phyloP scores from a whole-genome alignment of 2,329 filamentous ascomycete species.

The Xylariomycetidae sp. region DNA sequence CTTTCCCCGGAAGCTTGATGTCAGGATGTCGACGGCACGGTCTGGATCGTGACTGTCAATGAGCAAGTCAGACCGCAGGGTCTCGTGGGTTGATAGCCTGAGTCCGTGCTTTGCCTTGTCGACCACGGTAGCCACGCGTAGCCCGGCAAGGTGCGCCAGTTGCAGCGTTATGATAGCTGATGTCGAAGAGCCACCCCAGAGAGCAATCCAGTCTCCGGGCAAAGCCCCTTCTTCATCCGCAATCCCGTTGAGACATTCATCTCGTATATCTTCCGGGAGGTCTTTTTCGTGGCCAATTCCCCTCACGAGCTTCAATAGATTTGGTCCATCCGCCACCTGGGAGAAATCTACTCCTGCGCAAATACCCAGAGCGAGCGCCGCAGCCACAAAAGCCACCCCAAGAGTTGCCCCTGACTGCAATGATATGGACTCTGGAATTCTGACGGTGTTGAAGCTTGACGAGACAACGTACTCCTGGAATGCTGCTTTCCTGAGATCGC shows the following conservation, averaged over 20 bases:
- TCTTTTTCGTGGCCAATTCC: conserved; percentile 37
- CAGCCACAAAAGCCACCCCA: conserved; percentile 68
- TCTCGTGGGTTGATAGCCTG: conserved; percentile 43
- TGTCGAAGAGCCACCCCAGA: conserved; percentile 72
- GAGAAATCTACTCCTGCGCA: conserved; percentile 66
- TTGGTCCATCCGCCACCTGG: conserved; percentile 47
- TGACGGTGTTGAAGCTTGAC: conserved; percentile 59
- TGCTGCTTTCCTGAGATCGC: conserved; percentile 65
- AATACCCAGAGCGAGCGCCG: conserved; percentile 61
- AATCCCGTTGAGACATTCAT: conserved; percentile 59
- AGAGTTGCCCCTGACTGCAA: conserved; percentile 56
- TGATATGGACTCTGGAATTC: conserved; percentile 50
- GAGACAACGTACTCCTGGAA: conserved; percentile 68
- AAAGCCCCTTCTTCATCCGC: conserved; percentile 46
- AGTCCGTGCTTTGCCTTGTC: conserved; percentile 64
- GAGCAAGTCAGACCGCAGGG: conserved; percentile 53
- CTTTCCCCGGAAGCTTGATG: conserved; percentile 49
- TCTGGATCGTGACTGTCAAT: conserved; percentile 63
- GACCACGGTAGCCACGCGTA: conserved; percentile 62
- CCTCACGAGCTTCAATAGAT: conserved; percentile 50
- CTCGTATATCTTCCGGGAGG: conserved; percentile 56
- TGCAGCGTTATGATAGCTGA: conserved; percentile 65
- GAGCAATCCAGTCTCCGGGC: conserved; percentile 63
- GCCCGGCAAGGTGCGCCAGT: conserved; percentile 60
- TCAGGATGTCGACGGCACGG: conserved; percentile 62